Evolutionary conservation across 345 rosid species (phyloP).

Genomic region (Rhodamnia argentea): DNA sequence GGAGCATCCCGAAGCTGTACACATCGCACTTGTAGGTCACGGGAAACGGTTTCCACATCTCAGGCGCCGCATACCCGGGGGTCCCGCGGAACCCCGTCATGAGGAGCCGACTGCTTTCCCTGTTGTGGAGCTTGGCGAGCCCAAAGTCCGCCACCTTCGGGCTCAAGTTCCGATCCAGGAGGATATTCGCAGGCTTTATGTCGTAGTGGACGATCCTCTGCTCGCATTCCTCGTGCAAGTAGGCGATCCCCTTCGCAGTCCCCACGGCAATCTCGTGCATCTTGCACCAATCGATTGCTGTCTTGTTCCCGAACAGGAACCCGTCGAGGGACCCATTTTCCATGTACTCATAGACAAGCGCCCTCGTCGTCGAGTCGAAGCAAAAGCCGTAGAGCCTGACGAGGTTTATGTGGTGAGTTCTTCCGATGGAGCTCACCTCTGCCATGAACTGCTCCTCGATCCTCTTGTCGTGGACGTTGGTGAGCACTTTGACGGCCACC

Average conservation of each 20-base stretch:
- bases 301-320: background rate
- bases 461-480: background rate
- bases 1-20: slow-evolving; percentile 16
- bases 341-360: slow-evolving; percentile 31
- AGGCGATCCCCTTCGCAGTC: slow-evolving; percentile 4
- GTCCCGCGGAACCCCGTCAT: background rate
- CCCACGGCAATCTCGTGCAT: slow-evolving; percentile 3
- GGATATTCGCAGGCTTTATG: slow-evolving; percentile 20
- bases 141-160: slow-evolving; percentile 20
- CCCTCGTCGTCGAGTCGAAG: slow-evolving; percentile 9
- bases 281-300: background rate
- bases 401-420: slow-evolving; percentile 22
- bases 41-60: background rate
- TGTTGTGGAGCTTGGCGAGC: slow-evolving; percentile 3
- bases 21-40: slow-evolving; percentile 14
- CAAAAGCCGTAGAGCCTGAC: slow-evolving; percentile 25
- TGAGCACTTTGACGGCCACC: slow-evolving; percentile 18
- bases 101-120: background rate
- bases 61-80: background rate
- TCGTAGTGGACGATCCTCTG: slow-evolving; percentile 14
- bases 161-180: slow-evolving; percentile 1
- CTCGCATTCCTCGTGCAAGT: slow-evolving; percentile 14
- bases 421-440: slow-evolving; percentile 31
- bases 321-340: slow-evolving; percentile 22
- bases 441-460: slow-evolving; percentile 29